Conservation (phyloP, 2,329 filamentous ascomycete genomes). For the Cercospora zeae-maydis region DNA sequence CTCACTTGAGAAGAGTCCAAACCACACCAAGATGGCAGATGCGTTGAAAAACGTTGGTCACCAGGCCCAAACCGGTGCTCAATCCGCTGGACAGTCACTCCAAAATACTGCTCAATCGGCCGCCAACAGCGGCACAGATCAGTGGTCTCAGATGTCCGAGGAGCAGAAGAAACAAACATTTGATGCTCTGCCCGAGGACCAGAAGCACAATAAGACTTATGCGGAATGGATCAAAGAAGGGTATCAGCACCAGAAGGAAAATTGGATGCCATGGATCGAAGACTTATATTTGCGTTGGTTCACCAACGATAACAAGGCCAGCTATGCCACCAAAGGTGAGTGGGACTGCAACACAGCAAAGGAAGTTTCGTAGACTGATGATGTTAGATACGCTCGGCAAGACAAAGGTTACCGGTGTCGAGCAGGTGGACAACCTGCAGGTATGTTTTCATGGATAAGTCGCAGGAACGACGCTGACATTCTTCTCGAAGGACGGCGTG, state of each 20-base stretch:
- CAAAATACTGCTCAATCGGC: constrained; percentile 9
- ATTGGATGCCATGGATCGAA: constrained; percentile 74
- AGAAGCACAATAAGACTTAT: constrained; percentile 34
- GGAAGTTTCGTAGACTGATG: background rate
- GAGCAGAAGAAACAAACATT: constrained; percentile 37
- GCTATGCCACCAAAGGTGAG: constrained; percentile 65
- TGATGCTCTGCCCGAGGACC: constrained; percentile 32
- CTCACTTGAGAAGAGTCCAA: background rate
- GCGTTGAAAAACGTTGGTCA: constrained; percentile 23
- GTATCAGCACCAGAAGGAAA: constrained; percentile 70
- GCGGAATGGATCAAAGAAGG: constrained; percentile 59
- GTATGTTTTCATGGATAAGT: constrained; percentile 53
- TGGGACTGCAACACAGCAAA: background rate
- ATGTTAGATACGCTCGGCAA: constrained; percentile 61
- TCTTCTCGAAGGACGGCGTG: constrained; percentile 55
- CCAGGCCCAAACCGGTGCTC: constrained; percentile 11
- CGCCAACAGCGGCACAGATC: constrained; percentile 25
- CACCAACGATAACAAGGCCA: constrained; percentile 73
- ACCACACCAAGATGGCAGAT: constrained; percentile 17
- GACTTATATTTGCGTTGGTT: constrained; percentile 70
- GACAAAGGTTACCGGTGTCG: constrained; percentile 65
- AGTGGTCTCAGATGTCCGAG: constrained; percentile 37
- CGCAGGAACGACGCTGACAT: constrained; percentile 33
- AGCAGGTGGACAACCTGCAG: constrained; percentile 60
- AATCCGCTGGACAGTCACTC: background rate